Conservation (phyloP, 306 rosid species). For the Leucaena leucocephala region DNA sequence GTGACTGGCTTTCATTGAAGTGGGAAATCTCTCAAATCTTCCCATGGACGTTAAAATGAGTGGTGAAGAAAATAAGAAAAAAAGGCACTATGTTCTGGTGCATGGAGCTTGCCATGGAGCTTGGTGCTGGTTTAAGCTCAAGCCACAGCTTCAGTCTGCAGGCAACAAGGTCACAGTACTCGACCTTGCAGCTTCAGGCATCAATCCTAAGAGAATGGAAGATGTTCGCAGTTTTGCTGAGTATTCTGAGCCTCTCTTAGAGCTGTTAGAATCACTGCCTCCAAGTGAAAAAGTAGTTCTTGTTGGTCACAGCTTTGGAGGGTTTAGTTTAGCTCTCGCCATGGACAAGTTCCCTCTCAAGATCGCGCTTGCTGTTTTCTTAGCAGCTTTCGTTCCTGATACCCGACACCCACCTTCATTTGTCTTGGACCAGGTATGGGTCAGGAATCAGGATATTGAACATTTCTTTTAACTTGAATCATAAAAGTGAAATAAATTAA, state of each 20-base stretch:
- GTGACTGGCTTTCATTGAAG: not conserved
- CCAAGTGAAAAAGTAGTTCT: slow-evolving; percentile 58
- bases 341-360: slow-evolving; percentile 66
- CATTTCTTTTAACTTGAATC: no score
- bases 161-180: slow-evolving; percentile 65
- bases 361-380: slow-evolving; percentile 58
- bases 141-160: slow-evolving; percentile 52
- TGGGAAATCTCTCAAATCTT: not conserved
- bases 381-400: slow-evolving; percentile 67
- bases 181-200: slow-evolving; percentile 66
- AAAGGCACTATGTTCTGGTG: slow-evolving; percentile 61
- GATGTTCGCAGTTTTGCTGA: slow-evolving; percentile 47
- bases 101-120: slow-evolving; percentile 79
- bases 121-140: slow-evolving; percentile 81
- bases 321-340: slow-evolving; percentile 63
- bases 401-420: slow-evolving; percentile 29
- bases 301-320: slow-evolving; percentile 83
- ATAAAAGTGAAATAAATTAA: no score
- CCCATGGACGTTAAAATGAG: not conserved
- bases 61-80: not conserved
- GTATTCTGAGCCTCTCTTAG: slow-evolving; percentile 62
- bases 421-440: not conserved
- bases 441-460: not conserved
- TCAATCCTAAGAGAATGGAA: slow-evolving; percentile 42
- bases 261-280: slow-evolving; percentile 45